Base-by-base conservation (phyloP, 768 basidiomycete genomes). In the Jaapia argillacea region DNA sequence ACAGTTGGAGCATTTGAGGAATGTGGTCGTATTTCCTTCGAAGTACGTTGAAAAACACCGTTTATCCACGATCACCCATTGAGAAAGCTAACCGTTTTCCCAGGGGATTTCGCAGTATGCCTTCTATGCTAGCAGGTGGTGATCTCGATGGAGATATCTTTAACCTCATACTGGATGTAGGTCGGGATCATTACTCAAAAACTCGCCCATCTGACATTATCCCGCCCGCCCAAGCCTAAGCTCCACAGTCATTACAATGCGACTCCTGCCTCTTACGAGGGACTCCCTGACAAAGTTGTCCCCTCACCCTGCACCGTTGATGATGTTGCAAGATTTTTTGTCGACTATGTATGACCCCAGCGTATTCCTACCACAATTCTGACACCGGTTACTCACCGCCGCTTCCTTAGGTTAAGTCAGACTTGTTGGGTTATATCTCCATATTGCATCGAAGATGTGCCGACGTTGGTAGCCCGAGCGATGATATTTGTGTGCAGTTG, bases 91-190 rank as follows among this genome's bases (percentile, higher is more conserved):
- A 10, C 16, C 16, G 10, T 33, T 14, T 43, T 33, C 44, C 18
- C 39, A 68, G 65, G 61, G 72, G 72, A 6, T 27, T 59, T 27
- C 63, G 72, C 42, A 57, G 69, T 14, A 47, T 76, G 10, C 65
- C 72, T 1, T 70, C 69, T 7, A 64, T 62, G 46, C 64, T 76
- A 13, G 73, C 73, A 22, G 75, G 74, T 20, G 75, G 75, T 5
- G 74, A 75, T 54, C 55, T 75, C 37, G 74, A 75, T 48, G 74
- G 72, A 4, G 72, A 74, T 42, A 65, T 69, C 18, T 75, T 70
- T 43, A 72, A 71, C 51, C 31, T 73, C n/a, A 67, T 71, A 37
- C 56, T 65, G 27, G 10, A 12, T 16, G 28, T 33, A 16, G 16
- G 28, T n/a, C 28, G 16, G 28, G 10, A 33, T 16, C 28, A 33